Base-by-base conservation (phyloP, 441 rosid genomes). In the Arabidopsis lyrata region DNA sequence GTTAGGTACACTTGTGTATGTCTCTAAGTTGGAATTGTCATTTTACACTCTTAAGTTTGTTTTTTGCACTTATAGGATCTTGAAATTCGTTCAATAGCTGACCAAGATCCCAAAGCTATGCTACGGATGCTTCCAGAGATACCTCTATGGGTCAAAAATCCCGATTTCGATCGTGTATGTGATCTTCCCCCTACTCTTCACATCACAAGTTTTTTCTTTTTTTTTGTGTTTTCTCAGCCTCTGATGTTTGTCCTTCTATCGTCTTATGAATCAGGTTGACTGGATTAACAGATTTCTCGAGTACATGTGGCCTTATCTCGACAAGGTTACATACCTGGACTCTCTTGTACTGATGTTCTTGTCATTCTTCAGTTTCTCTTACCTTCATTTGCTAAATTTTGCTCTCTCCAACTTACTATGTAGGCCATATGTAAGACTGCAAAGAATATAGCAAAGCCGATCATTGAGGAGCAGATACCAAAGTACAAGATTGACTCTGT, bases 401-500 rank as follows among this genome's bases (percentile, higher is more conserved):
- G 32, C 27, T 65, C 29, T 70, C 56, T 11, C 62, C 38, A 50
- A 13, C 62, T 24, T 24, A 45, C 20, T 50, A 67, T 52, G 34
- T 62, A 94, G 99, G 98, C 97, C 52, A 95, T 95, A 73, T 95
- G 97, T 81, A 86, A 84, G 80, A 95, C 91, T 11, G 92, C 81
- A 13, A 85, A 81, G 79, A 77, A 82, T 59, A 90, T 90, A 75
- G 94, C 89, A 27, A 83, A 77, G 32, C 99, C 99, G 5, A 91
- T 95, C 73, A 91, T 95, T 61, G 95, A 87, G 35, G 93, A 95
- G 83, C 95, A 93, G 83, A 93, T 93, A 70, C 95, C 97, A 4
- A 91, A 93, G 71, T 95, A 91, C 80, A 95, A 95, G 78, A 95
- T 95, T 56, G 97, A 95, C 32, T 85, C 99, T 12, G 96, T 93